These are phyloP conservation scores for Hypoxylon fuscum DNA, from an alignment of 495 filamentous ascomycete species.

Conservation along the genomic window DNA sequence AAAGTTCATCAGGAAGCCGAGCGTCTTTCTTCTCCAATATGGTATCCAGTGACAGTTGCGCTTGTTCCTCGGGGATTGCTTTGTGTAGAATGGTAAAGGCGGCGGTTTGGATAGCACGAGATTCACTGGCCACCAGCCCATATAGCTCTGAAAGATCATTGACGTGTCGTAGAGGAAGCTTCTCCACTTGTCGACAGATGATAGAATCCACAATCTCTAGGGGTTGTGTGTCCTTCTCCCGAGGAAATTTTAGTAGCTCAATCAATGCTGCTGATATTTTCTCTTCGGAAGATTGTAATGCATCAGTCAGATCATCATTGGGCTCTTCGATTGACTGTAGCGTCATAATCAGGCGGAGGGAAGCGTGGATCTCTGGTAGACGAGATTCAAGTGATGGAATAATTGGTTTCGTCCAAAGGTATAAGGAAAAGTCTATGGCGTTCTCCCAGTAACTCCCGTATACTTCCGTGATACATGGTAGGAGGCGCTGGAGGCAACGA, in stretches of 20 bases:
- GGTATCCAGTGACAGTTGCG: slow-evolving; percentile 83
- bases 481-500: slow-evolving; percentile 67
- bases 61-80: slow-evolving; percentile 77
- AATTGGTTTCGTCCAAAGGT: slow-evolving; percentile 60
- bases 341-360: slow-evolving; percentile 72
- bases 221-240: slow-evolving; percentile 47
- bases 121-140: slow-evolving; percentile 77
- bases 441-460: slow-evolving; percentile 89
- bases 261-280: slow-evolving; percentile 66
- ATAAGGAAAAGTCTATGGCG: slow-evolving; percentile 64
- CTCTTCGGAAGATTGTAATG: slow-evolving; percentile 63
- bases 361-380: slow-evolving; percentile 71
- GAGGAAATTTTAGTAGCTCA: slow-evolving; percentile 63
- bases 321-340: slow-evolving; percentile 68
- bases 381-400: slow-evolving; percentile 44
- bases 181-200: slow-evolving; percentile 68
- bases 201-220: slow-evolving; percentile 71
- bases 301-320: slow-evolving; percentile 88
- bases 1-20: slow-evolving; percentile 71
- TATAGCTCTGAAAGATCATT: slow-evolving; percentile 70
- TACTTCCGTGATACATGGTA: slow-evolving; percentile 76
- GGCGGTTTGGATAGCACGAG: slow-evolving; percentile 75
- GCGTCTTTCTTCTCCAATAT: slow-evolving; percentile 77
- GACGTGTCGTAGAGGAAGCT: slow-evolving; percentile 63
- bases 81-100: slow-evolving; percentile 84